phyloP scores from a whole-genome alignment of 176 grass and related monocot genomes.

The Thalia dealbata region DNA sequence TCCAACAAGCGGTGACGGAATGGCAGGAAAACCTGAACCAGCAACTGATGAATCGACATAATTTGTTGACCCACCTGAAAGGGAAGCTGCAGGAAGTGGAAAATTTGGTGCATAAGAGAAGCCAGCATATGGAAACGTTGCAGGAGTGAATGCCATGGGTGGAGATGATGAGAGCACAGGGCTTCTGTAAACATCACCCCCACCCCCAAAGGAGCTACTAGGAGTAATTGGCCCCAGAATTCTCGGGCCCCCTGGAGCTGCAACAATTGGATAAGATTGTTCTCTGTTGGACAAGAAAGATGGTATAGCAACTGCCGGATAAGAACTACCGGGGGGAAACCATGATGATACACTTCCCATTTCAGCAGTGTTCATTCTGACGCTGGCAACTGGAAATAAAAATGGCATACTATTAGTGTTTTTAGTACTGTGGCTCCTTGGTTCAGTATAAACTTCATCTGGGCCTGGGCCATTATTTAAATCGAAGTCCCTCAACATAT shows the following conservation, averaged over 20 bases:
- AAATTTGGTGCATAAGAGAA: slow-evolving; percentile 42
- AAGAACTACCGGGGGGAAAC: slow-evolving; percentile 39
- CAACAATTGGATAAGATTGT: slow-evolving; percentile 50
- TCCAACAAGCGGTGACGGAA: slow-evolving; percentile 37
- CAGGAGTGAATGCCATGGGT: slow-evolving; percentile 43
- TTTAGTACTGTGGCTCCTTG: slow-evolving; percentile 19
- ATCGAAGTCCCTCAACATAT: slow-evolving; percentile 47
- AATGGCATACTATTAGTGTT: slow-evolving; percentile 34
- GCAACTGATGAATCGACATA: slow-evolving; percentile 34
- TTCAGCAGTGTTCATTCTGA: slow-evolving; percentile 48
- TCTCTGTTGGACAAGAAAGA: slow-evolving; percentile 65
- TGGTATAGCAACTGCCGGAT: slow-evolving; percentile 42
- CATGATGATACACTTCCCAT: slow-evolving; percentile 60
- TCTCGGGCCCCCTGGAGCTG: slow-evolving; percentile 37
- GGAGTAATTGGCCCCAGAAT: slow-evolving; percentile 28
- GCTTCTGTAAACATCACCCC: slow-evolving; percentile 31
- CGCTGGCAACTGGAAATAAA: slow-evolving; percentile 38
- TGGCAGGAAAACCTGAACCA: slow-evolving; percentile 35
- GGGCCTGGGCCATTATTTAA: slow-evolving; percentile 39
- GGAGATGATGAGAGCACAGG: slow-evolving; percentile 58
- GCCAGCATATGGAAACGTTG: slow-evolving; percentile 46
- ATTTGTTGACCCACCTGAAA: slow-evolving; percentile 41
- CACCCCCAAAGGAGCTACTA: slow-evolving; percentile 40
- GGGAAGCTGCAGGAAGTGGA: slow-evolving; percentile 29
- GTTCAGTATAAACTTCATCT: slow-evolving; percentile 25